Percentiles rank a stretch among this genome's conserved stretches.
Conservation (phyloP, 1,139 yeast species). For the Candida sanyaensis region DNA sequence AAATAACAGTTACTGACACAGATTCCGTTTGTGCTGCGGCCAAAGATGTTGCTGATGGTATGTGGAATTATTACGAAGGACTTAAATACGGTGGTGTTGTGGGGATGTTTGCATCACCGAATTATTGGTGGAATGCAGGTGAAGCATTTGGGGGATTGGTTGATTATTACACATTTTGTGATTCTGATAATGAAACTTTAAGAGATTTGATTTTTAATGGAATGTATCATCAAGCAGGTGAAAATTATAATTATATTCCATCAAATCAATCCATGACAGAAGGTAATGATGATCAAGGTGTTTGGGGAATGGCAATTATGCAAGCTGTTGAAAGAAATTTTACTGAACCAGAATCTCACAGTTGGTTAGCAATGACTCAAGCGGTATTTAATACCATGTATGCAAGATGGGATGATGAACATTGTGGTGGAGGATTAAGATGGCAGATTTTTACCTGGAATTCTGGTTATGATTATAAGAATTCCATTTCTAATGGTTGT, state of each 20-base stretch:
- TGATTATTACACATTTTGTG: slow-evolving; percentile 54
- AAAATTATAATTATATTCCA: slow-evolving; percentile 55
- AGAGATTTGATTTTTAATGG: slow-evolving; percentile 39
- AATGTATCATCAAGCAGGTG: slow-evolving; percentile 56
- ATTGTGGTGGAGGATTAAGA: slow-evolving; percentile 77
- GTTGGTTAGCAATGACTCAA: slow-evolving; percentile 72
- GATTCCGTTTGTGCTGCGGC: slow-evolving; percentile 55
- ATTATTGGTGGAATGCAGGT: slow-evolving; percentile 77
- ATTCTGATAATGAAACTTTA: slow-evolving; percentile 42
- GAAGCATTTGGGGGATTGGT: slow-evolving; percentile 66
- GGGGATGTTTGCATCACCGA: slow-evolving; percentile 60
- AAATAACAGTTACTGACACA: slow-evolving; percentile 19
- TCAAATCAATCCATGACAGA: slow-evolving; percentile 61
- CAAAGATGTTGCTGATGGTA: slow-evolving; percentile 46
- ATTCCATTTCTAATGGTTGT: slow-evolving; percentile 77
- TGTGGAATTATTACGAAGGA: slow-evolving; percentile 62
- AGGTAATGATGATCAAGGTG: slow-evolving; percentile 75
- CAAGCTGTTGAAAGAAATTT: slow-evolving; percentile 64
- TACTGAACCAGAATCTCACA: slow-evolving; percentile 49
- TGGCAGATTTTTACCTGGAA: slow-evolving; percentile 86
- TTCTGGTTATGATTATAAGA: slow-evolving; percentile 77
- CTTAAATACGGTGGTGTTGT: slow-evolving; percentile 53
- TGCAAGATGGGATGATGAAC: slow-evolving; percentile 65
- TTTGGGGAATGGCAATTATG: slow-evolving; percentile 66
- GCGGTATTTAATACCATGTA: slow-evolving; percentile 79